A percentile compares a stretch with the other conserved stretches of the same genome.
These are phyloP conservation scores for Candida taoyuanica DNA, from an alignment of 805 yeast genomes.

Conservation along the genomic window DNA sequence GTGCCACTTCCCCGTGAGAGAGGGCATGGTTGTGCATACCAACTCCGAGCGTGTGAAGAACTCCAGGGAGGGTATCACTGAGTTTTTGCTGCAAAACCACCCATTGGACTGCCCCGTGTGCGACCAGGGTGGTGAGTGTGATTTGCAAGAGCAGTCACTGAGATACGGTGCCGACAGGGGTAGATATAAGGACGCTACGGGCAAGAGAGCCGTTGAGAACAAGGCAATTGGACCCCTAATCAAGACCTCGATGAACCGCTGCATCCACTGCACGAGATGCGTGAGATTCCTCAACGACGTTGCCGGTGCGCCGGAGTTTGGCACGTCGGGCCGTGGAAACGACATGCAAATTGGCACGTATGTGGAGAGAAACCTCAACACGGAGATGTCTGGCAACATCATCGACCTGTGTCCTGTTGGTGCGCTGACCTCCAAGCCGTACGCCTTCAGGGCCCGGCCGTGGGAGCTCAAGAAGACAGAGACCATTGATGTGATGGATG, in stretches of 20 bases:
- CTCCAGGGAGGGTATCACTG: constrained; percentile 88
- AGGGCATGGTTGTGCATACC: constrained; percentile 84
- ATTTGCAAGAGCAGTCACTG: constrained; percentile 80
- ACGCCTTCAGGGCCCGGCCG: constrained; percentile 89
- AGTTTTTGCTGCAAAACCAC: constrained; percentile 82
- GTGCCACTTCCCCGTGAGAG: constrained; percentile 88
- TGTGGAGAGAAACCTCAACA: constrained; percentile 76
- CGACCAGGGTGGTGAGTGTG: constrained; percentile 95
- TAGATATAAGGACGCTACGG: constrained; percentile 72
- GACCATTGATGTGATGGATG: constrained; percentile 80
- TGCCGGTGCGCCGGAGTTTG: constrained; percentile 90
- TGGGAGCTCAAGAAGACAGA: constrained; percentile 92
- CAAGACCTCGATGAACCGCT: constrained; percentile 87
- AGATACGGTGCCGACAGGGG: constrained; percentile 86
- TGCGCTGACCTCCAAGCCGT: constrained; percentile 85
- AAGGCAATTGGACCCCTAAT: constrained; percentile 87
- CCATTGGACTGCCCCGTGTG: constrained; percentile 91
- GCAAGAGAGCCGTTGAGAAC: constrained; percentile 88
- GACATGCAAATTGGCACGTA: constrained; percentile 91
- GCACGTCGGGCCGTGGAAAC: constrained; percentile 86
- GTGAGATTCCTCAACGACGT: constrained; percentile 85
- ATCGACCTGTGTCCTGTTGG: constrained; percentile 91
- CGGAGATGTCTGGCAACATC: constrained; percentile 83
- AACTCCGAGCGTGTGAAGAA: constrained; percentile 71
- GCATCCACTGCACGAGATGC: constrained; percentile 90